phyloP scores from a whole-genome alignment of 2,329 filamentous ascomycete species.

The Blastomyces emzantsi region DNA sequence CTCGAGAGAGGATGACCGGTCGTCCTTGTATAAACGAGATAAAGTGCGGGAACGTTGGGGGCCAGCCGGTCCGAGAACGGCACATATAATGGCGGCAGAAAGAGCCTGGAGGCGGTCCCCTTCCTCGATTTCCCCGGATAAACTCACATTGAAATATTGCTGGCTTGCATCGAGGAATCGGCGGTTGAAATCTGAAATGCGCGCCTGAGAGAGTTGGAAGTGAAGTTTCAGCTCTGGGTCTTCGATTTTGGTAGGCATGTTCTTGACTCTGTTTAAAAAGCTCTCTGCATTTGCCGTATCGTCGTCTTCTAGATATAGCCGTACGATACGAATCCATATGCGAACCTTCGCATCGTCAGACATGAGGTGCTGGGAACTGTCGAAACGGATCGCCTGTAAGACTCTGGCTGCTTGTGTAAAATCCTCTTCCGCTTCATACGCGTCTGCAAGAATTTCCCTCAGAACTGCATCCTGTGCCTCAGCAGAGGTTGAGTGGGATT shows the following conservation, averaged over 20 bases:
- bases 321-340: slow-evolving; percentile 88
- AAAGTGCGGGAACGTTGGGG: slow-evolving; percentile 72
- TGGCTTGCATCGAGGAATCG: slow-evolving; percentile 81
- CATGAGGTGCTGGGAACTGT: slow-evolving; percentile 77
- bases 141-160: slow-evolving; percentile 80
- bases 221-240: slow-evolving; percentile 68
- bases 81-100: slow-evolving; percentile 80
- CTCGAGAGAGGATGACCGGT: slow-evolving; percentile 67
- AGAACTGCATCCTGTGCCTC: slow-evolving; percentile 73
- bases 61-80: slow-evolving; percentile 83
- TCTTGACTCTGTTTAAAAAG: slow-evolving; percentile 92
- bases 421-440: slow-evolving; percentile 74
- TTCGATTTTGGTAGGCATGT: slow-evolving; percentile 59
- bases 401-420: slow-evolving; percentile 67
- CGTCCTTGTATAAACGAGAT: slow-evolving; percentile 85
- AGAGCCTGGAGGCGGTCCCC: slow-evolving; percentile 78
- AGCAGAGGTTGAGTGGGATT: slow-evolving; percentile 61
- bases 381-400: slow-evolving; percentile 76
- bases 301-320: slow-evolving; percentile 89
- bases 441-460: slow-evolving; percentile 71
- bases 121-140: slow-evolving; percentile 69
- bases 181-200: slow-evolving; percentile 83
- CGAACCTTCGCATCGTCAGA: slow-evolving; percentile 71
- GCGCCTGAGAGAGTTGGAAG: slow-evolving; percentile 85
- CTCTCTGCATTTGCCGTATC: slow-evolving; percentile 76